These are phyloP conservation scores for Sanghuangporus sanghuang DNA, from an alignment of 1,284 basidiomycete genomes.

Conservation along the genomic window DNA sequence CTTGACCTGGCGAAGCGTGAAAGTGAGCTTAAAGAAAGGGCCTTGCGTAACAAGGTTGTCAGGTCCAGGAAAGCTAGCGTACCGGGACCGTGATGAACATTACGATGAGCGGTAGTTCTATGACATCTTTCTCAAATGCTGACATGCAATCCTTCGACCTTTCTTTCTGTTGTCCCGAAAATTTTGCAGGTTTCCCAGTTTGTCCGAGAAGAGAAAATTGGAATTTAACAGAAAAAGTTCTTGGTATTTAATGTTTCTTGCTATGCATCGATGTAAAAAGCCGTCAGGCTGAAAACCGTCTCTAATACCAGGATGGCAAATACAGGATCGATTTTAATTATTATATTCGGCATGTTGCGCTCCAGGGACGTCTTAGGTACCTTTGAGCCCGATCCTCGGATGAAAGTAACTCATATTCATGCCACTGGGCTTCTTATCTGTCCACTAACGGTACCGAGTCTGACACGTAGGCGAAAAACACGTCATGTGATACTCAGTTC, in stretches of 20 bases:
- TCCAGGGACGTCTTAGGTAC: neutral
- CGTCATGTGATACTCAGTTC: neutral
- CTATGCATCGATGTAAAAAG: neutral
- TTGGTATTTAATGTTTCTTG: conserved; percentile 3
- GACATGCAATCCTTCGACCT: neutral
- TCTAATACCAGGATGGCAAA: neutral
- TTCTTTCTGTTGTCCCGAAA: neutral
- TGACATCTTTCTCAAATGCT: conserved; percentile 2
- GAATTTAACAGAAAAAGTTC: neutral
- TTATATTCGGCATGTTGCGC: neutral
- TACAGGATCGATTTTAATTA: neutral
- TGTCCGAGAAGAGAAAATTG: neutral
- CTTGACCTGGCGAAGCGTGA: conserved; percentile 56
- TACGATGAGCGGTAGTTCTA: neutral
- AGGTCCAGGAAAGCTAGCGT: conserved; percentile 52
- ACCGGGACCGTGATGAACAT: conserved; percentile 1
- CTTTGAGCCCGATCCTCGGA: neutral
- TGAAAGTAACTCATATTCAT: neutral
- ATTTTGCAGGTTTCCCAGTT: neutral
- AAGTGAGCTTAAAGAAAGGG: conserved; percentile 71
- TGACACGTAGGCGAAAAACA: neutral
- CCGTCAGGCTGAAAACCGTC: neutral
- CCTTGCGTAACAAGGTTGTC: conserved; percentile 76
- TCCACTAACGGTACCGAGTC: neutral
- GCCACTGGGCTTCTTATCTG: neutral